Conservation (phyloP, 2,329 filamentous ascomycete species). For the Furcasterigmium sp. region DNA sequence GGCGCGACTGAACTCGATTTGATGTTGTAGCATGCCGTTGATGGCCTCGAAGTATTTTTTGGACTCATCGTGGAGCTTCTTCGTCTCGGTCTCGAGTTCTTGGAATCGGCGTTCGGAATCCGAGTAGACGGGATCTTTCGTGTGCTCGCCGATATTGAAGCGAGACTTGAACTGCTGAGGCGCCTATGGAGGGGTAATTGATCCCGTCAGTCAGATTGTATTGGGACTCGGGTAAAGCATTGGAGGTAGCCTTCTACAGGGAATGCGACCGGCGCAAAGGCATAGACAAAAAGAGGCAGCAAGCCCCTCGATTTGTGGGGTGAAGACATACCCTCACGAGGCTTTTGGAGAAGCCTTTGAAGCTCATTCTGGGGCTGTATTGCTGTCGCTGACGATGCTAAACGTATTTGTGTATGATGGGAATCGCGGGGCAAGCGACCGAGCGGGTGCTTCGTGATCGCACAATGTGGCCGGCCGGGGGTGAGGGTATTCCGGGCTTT, state of each 20-base stretch:
- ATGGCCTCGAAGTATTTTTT: slow-evolving; percentile 97
- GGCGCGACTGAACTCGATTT: slow-evolving; percentile 96
- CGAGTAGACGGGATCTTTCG: slow-evolving; percentile 90
- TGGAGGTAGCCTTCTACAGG: no score
- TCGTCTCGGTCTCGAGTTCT: slow-evolving; percentile 92
- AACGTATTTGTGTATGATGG: background rate
- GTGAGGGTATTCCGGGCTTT: slow-evolving; percentile 1
- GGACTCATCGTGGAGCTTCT: slow-evolving; percentile 93
- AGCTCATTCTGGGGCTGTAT: slow-evolving; percentile 65
- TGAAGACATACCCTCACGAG: slow-evolving; percentile 65
- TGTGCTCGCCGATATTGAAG: slow-evolving; percentile 94
- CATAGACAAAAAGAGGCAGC: background rate
- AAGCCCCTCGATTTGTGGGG: slow-evolving; percentile 16
- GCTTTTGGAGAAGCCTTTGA: slow-evolving; percentile 93
- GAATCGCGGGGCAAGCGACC: no score
- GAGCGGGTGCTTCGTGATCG: no score
- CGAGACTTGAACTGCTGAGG: slow-evolving; percentile 87
- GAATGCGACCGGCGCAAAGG: no score
- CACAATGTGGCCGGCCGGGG: background rate
- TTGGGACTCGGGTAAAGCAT: no score
- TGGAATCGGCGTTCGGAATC: slow-evolving; percentile 92
- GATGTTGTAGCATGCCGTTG: slow-evolving; percentile 94
- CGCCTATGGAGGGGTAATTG: slow-evolving; percentile 46
- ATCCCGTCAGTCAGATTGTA: no score
- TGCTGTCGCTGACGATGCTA: background rate